Evolutionary conservation across 2,329 filamentous ascomycete species (phyloP), one percentile per base, ranked within the genome.

Genomic region (Phialophora verrucosa): DNA sequence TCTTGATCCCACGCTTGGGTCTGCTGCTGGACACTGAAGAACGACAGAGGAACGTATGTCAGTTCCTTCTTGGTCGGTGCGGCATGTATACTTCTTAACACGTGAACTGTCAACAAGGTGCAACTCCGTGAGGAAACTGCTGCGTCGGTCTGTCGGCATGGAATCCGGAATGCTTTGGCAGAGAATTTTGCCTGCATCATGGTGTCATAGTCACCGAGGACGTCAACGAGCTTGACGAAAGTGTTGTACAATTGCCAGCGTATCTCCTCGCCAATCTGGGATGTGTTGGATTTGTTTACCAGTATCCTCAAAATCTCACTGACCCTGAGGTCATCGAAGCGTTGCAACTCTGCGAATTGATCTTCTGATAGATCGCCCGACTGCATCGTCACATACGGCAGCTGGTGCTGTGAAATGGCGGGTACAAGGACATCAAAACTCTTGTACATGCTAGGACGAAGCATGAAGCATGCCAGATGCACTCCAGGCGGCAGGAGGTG

Each of bases 21-120:
- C 68, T 89, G 84, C 75, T 91, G 90, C 65, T 88, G 87, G 7
- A 85, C 80, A 70, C 86, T 87, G 79, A 91, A 91, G 70, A 91
- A 87, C 53, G 79, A 84, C 32, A 91, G 78, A 0, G 89, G 88
- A 1, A 85, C 81, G 69, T 90, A 89, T 63, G 83, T 81, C 72
- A 86, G 84, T 31, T 82, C 82, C 1, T 83, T 78, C 25, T 83
- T 83, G 2, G 79, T 78, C 8, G 85, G 75, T 38, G 81, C 82
- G 17, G 82, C 81, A 69, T 90, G 86, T 31, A 91, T 86, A 1
- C 86, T 86, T 20, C 88, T 84, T 50, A 91, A 83, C 17, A 88
- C 78, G 54, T 84, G 84, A 74, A 91, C 86, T n/a, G 84, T 85
- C 74, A 74, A 80, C 73, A 69, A 78, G 72, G 66, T 81, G 73